phyloP scores from a whole-genome alignment of 768 basidiomycete species.

The Amanita pallidorosea region DNA sequence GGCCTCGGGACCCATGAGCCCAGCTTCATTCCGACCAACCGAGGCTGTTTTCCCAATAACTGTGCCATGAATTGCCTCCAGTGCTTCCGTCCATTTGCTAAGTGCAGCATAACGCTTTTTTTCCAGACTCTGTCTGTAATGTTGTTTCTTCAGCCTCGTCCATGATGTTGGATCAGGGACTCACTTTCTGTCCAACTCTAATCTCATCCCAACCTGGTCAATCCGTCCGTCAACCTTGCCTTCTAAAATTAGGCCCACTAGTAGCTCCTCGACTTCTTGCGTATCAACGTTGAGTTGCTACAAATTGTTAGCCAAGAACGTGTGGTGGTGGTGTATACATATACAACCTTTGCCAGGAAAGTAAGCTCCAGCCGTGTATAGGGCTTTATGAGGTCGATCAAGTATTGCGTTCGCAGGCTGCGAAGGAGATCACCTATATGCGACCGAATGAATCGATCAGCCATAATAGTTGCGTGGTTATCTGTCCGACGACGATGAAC shows the following conservation, averaged over 20 bases:
- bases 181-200: constrained; percentile 84
- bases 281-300: constrained; percentile 95
- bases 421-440: constrained; percentile 96
- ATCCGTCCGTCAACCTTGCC: constrained; percentile 96
- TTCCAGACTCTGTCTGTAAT: constrained; percentile 72
- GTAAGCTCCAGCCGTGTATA: constrained; percentile 90
- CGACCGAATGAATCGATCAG: constrained; percentile 86
- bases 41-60: constrained; percentile 64
- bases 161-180: constrained; percentile 11
- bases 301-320: neutral
- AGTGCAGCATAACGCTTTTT: constrained; percentile 78
- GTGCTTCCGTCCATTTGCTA: constrained; percentile 72
- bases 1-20: constrained; percentile 21
- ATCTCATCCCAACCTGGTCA: constrained; percentile 89
- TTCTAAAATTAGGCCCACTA: constrained; percentile 89
- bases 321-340: neutral
- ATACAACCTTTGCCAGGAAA: constrained; percentile 78
- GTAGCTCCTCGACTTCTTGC: constrained; percentile 86
- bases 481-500: constrained; percentile 32
- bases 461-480: constrained; percentile 92
- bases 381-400: constrained; percentile 96
- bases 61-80: constrained; percentile 66
- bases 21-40: constrained; percentile 25
- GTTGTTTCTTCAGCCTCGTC: neutral
- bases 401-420: constrained; percentile 89